Base-by-base conservation (phyloP, 2,329 filamentous ascomycete genomes). In the Aspergillus ibericus region DNA sequence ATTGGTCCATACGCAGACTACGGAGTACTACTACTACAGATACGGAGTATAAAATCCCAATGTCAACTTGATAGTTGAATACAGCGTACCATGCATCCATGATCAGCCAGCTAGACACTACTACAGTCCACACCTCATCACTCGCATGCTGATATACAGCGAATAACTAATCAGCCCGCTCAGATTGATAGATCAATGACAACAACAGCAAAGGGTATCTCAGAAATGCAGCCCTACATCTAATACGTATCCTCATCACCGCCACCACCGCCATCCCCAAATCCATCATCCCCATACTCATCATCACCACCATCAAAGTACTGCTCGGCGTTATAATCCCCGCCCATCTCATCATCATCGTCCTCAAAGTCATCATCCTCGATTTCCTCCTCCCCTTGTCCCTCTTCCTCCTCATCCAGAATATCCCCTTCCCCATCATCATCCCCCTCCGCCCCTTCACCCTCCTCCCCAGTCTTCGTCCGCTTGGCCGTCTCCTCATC, bases 321-420 rank as follows among this genome's bases (percentile, higher is more conserved):
- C 62, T 87, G 81, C 66, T 88, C 85, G 1, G 83, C 85, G 64
- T 87, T 84, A 66, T 88, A 87, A 68, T 87, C 85, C 4, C 83
- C 85, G 5, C 80, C 82, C 72, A 82, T 81, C 35, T 81, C 81
- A 56, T 85, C 83, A 12, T 85, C 85, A 46, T 86, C 84, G 22
- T 84, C 83, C 46, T 85, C 82, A 61, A 85, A 87, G 55, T 85
- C 82, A 58, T 85, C 82, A 54, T 86, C 84, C 6, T 81, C 77
- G 32, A 83, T 79, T 59, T 83, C 81, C 42, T 83, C 60, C 59
- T 83, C 81, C 36, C 82, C 60, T 16, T 82, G 78, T 13, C 83
- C 82, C 8, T 83, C 82, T 7, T 83, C 78, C 10, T 77, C 77
- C 2, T 71, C 68, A 15, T 77, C 76, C 3, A 73, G 68, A 3